These are phyloP conservation scores for Tricholoma sp. DNA, from an alignment of 768 basidiomycete species.

Conservation along the genomic window DNA sequence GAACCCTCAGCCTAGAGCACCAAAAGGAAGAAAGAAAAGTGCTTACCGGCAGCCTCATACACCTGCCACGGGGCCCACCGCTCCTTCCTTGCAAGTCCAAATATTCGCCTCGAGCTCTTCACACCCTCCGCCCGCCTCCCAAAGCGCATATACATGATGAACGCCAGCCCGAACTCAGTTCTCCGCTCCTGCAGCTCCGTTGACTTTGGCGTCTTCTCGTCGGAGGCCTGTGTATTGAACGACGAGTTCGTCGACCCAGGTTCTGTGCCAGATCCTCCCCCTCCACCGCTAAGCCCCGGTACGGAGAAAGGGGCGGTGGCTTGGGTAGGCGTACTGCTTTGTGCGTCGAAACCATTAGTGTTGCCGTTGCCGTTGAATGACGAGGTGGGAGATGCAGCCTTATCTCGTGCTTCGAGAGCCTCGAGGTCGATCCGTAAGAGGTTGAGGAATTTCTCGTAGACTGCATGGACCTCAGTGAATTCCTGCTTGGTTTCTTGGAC, in stretches of 20 bases:
- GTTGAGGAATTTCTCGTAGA: conserved; percentile 70
- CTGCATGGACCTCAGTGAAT: conserved; percentile 59
- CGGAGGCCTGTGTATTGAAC: conserved; percentile 45
- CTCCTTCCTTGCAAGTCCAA: conserved; percentile 75
- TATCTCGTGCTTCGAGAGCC: conserved; percentile 42
- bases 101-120: conserved; percentile 70
- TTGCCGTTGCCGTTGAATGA: conserved; percentile 1
- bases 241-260: conserved; percentile 34
- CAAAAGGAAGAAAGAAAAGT: conserved; percentile 1
- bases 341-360: not conserved
- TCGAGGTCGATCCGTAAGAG: conserved; percentile 64
- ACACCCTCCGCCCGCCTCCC: conserved; percentile 84
- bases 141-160: conserved; percentile 93
- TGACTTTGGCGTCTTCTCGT: conserved; percentile 47
- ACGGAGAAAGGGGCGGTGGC: not conserved
- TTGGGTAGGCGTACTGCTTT: not conserved
- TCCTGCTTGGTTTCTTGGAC: conserved; percentile 51
- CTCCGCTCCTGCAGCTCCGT: conserved; percentile 55
- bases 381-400: conserved; percentile 14
- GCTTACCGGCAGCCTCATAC: conserved; percentile 84
- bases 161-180: conserved; percentile 73
- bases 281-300: not conserved
- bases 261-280: conserved; percentile 14
- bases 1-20: not conserved
- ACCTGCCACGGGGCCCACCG: conserved; percentile 86